Evolutionary conservation across 2,329 filamentous ascomycete species (phyloP).

Genomic region (Phaeosphaeriaceae sp.): DNA sequence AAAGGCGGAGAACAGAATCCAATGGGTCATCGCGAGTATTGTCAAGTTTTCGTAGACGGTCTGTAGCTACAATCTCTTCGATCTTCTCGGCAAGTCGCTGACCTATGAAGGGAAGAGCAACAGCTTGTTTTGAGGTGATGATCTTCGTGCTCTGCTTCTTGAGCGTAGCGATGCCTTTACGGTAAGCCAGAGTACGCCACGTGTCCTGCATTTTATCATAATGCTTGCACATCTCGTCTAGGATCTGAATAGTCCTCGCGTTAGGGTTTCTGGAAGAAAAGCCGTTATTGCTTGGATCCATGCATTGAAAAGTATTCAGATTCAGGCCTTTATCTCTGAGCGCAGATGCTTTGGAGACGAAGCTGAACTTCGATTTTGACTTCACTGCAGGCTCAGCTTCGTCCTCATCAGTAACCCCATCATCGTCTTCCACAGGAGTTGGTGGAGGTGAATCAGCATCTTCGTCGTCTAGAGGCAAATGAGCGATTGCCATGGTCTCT

Average conservation of each 20-base stretch:
- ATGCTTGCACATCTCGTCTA: conserved; percentile 80
- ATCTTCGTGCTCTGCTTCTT: conserved; percentile 70
- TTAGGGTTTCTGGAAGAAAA: conserved; percentile 70
- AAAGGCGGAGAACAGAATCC: conserved; percentile 71
- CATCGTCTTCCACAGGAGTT: conserved; percentile 31
- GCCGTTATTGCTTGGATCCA: conserved; percentile 61
- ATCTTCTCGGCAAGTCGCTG: conserved; percentile 80
- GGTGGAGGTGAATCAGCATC: conserved; percentile 30
- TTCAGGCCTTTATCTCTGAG: conserved; percentile 29
- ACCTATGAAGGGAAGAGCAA: conserved; percentile 72
- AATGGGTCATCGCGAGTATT: conserved; percentile 70
- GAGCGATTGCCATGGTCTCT: conserved; percentile 65
- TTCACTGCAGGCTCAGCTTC: conserved; percentile 21
- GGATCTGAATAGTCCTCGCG: conserved; percentile 73
- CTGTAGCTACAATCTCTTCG: conserved; percentile 82
- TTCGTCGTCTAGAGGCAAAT: conserved; percentile 59
- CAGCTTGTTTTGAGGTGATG: conserved; percentile 72
- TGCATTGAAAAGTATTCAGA: conserved; percentile 62
- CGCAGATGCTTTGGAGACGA: conserved; percentile 11
- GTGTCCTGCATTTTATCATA: conserved; percentile 77
- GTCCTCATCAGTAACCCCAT: conserved; percentile 33
- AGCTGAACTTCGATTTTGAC: conserved; percentile 8
- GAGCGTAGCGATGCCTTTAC: conserved; percentile 77
- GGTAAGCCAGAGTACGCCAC: conserved; percentile 79
- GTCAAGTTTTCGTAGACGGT: conserved; percentile 74